Evolutionary conservation across 2,329 filamentous ascomycete genomes (phyloP), one percentile per base, ranked within the genome.

Genomic region (Pseudodiploospora longispora): DNA sequence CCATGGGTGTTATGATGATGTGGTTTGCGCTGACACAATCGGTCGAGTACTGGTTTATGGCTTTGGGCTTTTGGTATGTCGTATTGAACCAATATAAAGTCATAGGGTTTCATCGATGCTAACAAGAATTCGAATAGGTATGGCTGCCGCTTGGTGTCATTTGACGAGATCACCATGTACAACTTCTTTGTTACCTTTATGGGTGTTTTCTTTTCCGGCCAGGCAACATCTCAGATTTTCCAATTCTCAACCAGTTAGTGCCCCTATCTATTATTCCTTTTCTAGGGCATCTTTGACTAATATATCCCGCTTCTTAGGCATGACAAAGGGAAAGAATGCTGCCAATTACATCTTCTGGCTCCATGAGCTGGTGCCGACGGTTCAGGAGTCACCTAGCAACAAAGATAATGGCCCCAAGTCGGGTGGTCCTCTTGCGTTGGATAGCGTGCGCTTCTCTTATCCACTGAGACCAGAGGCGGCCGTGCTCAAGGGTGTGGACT

Each of bases 361-460:
- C 27, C 55, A 59, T n/a, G 53, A 59, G 30, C 53, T 70, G n/a
- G 54, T 71, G 45, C 62, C 65, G 0, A 66, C 53, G 4, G 68
- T 72, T 28, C 59, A 57, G 27, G 68, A 70, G 47, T 74, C 64
- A 0, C 52, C 57, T 1, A 55, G 66, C 30, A 72, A 72, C 52
- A 50, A 52, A 7, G 52, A 63, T 30, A 60, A 58, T 1, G 61
- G 59, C 0, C 69, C 69, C 1, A 59, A 57, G 10, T 51, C 57
- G 1, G 61, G 58, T 31, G 48, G 48, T 3, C 44, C 40, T 0
- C 65, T 82, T 3, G 63, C 69, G 10, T 70, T 83, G 47, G 65
- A 70, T 6, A 60, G 75, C 30, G 69, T 85, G n/a, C 64, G 70
- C 27, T 86, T 87, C 57, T 70, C 77, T 2, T 87, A 86, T 50